Conservation (phyloP, 1,284 basidiomycete species). For the Somion occarium region DNA sequence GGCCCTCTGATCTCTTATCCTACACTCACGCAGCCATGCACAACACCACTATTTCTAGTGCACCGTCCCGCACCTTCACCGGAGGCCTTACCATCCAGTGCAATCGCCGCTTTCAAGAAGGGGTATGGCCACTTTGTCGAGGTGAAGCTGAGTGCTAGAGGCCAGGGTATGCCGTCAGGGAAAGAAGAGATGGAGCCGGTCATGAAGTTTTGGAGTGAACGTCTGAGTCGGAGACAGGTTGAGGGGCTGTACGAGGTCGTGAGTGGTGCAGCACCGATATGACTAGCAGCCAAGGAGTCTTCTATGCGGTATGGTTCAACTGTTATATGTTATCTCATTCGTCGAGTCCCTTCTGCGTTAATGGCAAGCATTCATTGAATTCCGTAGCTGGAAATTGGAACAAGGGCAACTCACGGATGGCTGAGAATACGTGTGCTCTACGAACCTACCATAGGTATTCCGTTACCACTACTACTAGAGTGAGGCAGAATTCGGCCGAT, state of each 20-base stretch:
- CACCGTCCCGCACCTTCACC: conserved; percentile 48
- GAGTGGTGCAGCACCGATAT: conserved; percentile 27
- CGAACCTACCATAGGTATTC: too few species aligned
- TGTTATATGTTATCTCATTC: too few species aligned
- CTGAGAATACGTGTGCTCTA: too few species aligned
- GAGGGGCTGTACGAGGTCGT: conserved; percentile 78
- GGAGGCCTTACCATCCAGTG: conserved; percentile 38
- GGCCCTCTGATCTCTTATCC: conserved; percentile 78
- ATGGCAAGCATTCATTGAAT: too few species aligned
- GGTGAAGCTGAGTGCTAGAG: conserved; percentile 30
- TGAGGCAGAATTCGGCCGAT: too few species aligned
- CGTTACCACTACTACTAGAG: too few species aligned
- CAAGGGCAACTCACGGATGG: too few species aligned
- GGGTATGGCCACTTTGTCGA: conserved; percentile 52
- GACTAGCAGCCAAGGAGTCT: not conserved
- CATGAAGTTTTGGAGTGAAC: conserved; percentile 84
- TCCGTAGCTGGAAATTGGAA: too few species aligned
- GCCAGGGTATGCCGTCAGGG: conserved; percentile 65
- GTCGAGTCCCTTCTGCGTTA: too few species aligned
- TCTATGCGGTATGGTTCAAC: too few species aligned
- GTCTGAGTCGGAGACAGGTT: conserved; percentile 52
- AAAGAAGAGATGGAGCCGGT: conserved; percentile 76
- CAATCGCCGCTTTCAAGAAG: conserved; percentile 49
- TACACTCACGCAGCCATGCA: conserved; percentile 43
- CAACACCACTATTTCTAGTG: conserved; percentile 62